Evolutionary conservation across 805 yeast genomes (phyloP).

Genomic region (Jamesozyma piceae): DNA sequence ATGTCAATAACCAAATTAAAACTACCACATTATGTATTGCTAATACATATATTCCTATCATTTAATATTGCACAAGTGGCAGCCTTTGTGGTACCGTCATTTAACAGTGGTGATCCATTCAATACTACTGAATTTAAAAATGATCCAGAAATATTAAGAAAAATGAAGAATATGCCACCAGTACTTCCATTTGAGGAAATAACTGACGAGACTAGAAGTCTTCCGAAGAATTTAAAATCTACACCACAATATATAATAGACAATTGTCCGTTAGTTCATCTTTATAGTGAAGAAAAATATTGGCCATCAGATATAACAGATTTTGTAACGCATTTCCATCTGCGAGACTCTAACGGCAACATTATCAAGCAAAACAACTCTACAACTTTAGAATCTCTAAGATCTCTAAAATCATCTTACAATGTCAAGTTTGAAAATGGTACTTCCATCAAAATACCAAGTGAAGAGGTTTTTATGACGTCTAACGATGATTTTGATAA

Average conservation of each 20-base stretch:
- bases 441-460: constrained; percentile 13
- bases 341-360: constrained; percentile 42
- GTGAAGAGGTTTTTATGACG: constrained; percentile 38
- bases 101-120: constrained; percentile 16
- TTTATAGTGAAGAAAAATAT: constrained; percentile 82
- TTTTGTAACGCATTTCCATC: constrained; percentile 56
- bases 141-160: not conserved
- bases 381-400: constrained; percentile 3
- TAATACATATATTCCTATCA: not conserved
- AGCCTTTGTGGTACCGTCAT: constrained; percentile 11
- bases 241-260: constrained; percentile 57
- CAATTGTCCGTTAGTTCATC: constrained; percentile 67
- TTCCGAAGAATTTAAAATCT: constrained; percentile 33
- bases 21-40: not conserved
- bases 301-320: constrained; percentile 73
- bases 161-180: constrained; percentile 15
- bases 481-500: constrained; percentile 58
- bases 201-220: constrained; percentile 21
- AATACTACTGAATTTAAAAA: constrained; percentile 3
- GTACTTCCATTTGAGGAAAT: constrained; percentile 21
- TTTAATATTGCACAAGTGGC: not conserved
- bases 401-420: not conserved
- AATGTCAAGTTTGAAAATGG: constrained; percentile 5
- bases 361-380: constrained; percentile 8
- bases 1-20: not conserved